A percentile compares a stretch with the other conserved stretches of the same genome.
These are phyloP conservation scores for Didymellaceae sp. DNA, from an alignment of 2,329 filamentous ascomycete species.

Conservation along the genomic window DNA sequence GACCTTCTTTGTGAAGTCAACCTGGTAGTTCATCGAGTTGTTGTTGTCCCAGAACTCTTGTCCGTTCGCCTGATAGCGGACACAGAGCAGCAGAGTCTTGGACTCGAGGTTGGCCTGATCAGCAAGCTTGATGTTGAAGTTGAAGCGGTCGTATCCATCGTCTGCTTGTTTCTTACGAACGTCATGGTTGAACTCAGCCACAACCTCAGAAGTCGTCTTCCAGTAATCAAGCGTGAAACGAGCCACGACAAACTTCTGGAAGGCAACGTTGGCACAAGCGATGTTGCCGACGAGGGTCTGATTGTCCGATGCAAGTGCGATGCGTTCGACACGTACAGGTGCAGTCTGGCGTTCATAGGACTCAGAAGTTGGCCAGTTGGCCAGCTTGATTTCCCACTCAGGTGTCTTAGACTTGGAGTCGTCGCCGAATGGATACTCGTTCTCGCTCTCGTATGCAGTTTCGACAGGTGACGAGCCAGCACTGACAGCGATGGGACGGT, in stretches of 20 bases:
- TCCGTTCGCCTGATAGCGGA: constrained; percentile 84
- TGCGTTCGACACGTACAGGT: constrained; percentile 81
- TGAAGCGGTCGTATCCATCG: constrained; percentile 83
- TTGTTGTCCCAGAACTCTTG: constrained; percentile 98
- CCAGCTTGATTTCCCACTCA: constrained; percentile 86
- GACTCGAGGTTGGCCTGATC: constrained; percentile 90
- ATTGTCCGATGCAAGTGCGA: constrained; percentile 87
- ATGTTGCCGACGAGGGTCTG: constrained; percentile 84
- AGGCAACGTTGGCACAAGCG: constrained; percentile 85
- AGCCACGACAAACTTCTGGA: constrained; percentile 87
- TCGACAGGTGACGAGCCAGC: constrained; percentile 92
- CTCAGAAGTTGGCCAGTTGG: constrained; percentile 77
- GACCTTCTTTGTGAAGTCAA: constrained; percentile 86
- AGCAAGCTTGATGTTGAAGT: constrained; percentile 90
- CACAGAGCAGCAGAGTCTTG: constrained; percentile 91
- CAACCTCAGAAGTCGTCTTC: constrained; percentile 96
- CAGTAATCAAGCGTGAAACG: constrained; percentile 97
- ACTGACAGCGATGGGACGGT: constrained; percentile 94
- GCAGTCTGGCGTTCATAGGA: constrained; percentile 66
- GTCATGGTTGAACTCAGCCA: constrained; percentile 85
- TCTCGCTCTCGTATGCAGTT: constrained; percentile 80
- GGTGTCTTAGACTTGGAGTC: constrained; percentile 55
- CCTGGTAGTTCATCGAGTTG: constrained; percentile 81
- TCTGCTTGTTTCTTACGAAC: constrained; percentile 70
- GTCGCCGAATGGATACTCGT: constrained; percentile 83